Conservation (phyloP, 768 basidiomycete genomes). For the Pleurotus tuber-regium region DNA sequence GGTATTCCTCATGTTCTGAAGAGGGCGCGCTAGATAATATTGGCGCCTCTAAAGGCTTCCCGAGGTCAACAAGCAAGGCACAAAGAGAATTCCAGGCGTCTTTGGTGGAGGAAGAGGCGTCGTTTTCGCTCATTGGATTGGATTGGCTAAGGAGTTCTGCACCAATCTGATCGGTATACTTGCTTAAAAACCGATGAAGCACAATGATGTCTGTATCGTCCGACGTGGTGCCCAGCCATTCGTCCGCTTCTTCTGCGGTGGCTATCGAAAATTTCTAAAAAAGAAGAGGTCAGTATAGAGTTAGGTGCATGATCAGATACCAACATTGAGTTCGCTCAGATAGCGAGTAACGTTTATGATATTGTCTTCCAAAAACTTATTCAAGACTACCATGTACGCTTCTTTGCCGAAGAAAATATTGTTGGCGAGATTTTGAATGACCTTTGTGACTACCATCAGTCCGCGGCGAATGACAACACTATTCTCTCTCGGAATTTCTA, state of each 20-base stretch:
- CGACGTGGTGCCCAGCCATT: conserved; percentile 73
- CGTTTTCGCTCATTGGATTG: conserved; percentile 56
- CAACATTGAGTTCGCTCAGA: conserved; percentile 63
- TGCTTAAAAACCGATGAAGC: conserved; percentile 80
- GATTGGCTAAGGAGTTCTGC: conserved; percentile 79
- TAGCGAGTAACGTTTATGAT: conserved; percentile 74
- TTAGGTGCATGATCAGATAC: conserved; percentile 15
- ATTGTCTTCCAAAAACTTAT: conserved; percentile 69
- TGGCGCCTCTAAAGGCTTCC: conserved; percentile 66
- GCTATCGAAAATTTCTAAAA: conserved; percentile 33
- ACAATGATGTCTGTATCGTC: conserved; percentile 85
- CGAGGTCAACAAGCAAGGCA: conserved; percentile 75
- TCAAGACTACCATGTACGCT: conserved; percentile 77
- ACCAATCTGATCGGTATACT: conserved; percentile 84
- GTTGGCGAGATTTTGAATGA: conserved; percentile 91
- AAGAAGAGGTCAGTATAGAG: background rate
- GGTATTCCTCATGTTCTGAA: conserved; percentile 58
- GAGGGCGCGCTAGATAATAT: conserved; percentile 48
- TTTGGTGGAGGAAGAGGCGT: conserved; percentile 62
- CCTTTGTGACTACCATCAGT: conserved; percentile 84
- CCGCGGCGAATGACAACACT: conserved; percentile 62
- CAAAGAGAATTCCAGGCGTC: conserved; percentile 85
- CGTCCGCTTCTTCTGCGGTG: conserved; percentile 54
- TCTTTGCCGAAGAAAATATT: conserved; percentile 94
- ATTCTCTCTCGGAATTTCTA: conserved; percentile 69